These are phyloP conservation scores for Xylariales sp. DNA, from an alignment of 2,329 filamentous ascomycete species.

Conservation along the genomic window DNA sequence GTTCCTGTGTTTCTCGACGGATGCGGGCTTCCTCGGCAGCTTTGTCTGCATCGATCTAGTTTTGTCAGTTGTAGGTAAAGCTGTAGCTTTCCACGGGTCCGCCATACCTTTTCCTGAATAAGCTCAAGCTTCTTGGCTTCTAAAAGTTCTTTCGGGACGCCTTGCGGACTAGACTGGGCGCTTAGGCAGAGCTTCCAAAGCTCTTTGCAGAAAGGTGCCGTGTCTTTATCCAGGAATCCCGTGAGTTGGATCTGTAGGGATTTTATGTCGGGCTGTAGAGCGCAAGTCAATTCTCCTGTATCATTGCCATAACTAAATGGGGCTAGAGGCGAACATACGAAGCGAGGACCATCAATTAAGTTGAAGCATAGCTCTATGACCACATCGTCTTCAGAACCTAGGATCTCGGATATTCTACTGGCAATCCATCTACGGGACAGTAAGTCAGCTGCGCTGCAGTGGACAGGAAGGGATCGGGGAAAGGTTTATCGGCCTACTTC, in stretches of 20 bases:
- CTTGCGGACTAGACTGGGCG: constrained; percentile 87
- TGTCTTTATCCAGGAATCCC: constrained; percentile 94
- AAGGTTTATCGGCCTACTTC: constrained; percentile 70
- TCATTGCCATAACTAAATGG: background rate
- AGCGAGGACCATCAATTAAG: constrained; percentile 39
- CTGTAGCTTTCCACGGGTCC: background rate
- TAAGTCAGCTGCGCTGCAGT: constrained; percentile 33
- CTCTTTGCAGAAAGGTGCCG: constrained; percentile 88
- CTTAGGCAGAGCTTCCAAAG: constrained; percentile 92
- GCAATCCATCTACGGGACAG: constrained; percentile 83
- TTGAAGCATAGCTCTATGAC: constrained; percentile 82
- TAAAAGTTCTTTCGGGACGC: constrained; percentile 91
- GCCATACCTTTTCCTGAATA: constrained; percentile 87
- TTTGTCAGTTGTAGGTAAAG: constrained; percentile 23
- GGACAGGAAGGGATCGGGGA: constrained; percentile 3
- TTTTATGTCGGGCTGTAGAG: constrained; percentile 88
- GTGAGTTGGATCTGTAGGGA: constrained; percentile 93
- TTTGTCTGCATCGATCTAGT: constrained; percentile 82
- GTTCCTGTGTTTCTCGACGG: constrained; percentile 76
- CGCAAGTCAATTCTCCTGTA: constrained; percentile 17
- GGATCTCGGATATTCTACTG: constrained; percentile 83
- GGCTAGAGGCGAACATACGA: constrained; percentile 29
- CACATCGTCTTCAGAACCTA: constrained; percentile 95
- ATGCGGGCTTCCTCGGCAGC: constrained; percentile 79
- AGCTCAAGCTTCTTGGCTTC: constrained; percentile 97